Conservation (phyloP, 495 filamentous ascomycete species). For the Recurvomyces mirabilis region DNA sequence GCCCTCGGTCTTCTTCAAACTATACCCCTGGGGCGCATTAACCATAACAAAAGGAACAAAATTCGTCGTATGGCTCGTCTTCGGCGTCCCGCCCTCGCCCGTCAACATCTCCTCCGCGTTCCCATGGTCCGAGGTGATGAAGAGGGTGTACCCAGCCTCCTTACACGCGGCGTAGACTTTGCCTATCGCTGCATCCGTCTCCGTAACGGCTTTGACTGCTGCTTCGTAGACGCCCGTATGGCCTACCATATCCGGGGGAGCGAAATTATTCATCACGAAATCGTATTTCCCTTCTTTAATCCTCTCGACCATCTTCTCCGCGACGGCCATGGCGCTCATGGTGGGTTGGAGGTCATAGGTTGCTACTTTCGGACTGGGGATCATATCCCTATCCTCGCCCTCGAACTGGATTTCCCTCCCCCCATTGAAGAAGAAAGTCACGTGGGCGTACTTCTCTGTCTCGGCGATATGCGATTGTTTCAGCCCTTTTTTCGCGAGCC, state of each 20-base stretch:
- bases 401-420: constrained; percentile 95
- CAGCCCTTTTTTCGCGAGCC: constrained; percentile 73
- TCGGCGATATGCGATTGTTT: constrained; percentile 94
- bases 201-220: constrained; percentile 72
- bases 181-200: constrained; percentile 89
- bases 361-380: constrained; percentile 64
- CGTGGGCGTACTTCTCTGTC: constrained; percentile 98
- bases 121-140: constrained; percentile 93
- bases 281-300: constrained; percentile 72
- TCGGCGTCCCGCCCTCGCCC: constrained; percentile 83
- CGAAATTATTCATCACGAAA: constrained; percentile 99
- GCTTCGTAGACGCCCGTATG: constrained; percentile 96
- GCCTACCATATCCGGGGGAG: constrained; percentile 97
- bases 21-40: constrained; percentile 85
- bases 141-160: constrained; percentile 79
- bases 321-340: constrained; percentile 87
- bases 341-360: constrained; percentile 95
- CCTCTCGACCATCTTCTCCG: constrained; percentile 72
- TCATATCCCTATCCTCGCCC: constrained; percentile 72
- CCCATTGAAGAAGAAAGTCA: constrained; percentile 99
- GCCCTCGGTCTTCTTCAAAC: constrained; percentile 69
- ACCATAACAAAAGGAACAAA: constrained; percentile 97
- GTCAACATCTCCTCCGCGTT: constrained; percentile 99
- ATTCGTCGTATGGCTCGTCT: constrained; percentile 96
- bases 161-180: constrained; percentile 86